Base-by-base conservation (phyloP, 1,284 basidiomycete species). In the Leccinum subrobustum region DNA sequence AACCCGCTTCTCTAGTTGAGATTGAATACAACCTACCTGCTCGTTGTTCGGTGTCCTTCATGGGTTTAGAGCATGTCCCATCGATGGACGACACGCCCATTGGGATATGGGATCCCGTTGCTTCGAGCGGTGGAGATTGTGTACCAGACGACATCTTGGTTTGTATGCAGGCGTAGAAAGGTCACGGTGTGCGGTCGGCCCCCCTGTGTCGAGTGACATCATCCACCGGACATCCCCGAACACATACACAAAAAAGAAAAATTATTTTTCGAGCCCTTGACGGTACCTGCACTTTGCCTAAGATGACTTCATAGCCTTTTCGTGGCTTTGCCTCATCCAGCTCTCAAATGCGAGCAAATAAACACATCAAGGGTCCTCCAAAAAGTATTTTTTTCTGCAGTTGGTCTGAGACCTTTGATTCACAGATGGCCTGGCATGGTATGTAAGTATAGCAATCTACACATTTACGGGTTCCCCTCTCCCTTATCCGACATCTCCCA, bases 71-170 rank as follows among this genome's bases (percentile, higher is more conserved):
- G 44, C 72, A 75, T 4, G 64, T 72, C 42, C 76, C 78, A 37
- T 76, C 68, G 6, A 84, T 78, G 51, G 77, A 80, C n/a, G 79
- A 80, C 6, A 78, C 77, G 31, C 83, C 81, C 77, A 83, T 78
- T 6, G 80, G 78, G 54, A 75, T 60, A 56, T 82, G 73, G 31
- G 78, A 74, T 51, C 75, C 78, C 0, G 80, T 81, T 11, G 76
- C 76, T 70, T 81, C 81, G 53, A 83, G 77, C 50, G 82, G 80
- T 8, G 82, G 82, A n/a, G 82, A 84, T 57, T 83, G 75, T 4
- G 81, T 81, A 23, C 72, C 72, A 57, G 70, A 68, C 18, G 70
- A 55, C 70, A 69, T 51, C 27, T 29, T 73, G 7, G 20, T 67
- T 42, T n/a, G 57, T 23, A 35, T 23, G 47, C 33, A 53, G 52